Base-by-base conservation (phyloP, 805 yeast species). In the Candida verbasci region DNA sequence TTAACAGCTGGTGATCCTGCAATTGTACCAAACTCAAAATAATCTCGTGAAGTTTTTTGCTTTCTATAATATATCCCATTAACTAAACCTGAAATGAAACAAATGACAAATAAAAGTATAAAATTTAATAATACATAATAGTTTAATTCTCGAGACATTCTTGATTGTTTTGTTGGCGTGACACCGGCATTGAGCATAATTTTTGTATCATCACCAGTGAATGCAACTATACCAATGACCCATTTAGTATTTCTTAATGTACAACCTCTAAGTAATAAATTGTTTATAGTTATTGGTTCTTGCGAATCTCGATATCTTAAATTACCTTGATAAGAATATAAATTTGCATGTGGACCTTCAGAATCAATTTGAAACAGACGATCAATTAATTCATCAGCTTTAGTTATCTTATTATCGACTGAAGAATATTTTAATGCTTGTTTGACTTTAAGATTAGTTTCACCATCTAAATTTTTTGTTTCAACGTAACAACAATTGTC, bases 271-370 rank as follows among this genome's bases (percentile, higher is more conserved):
- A 85, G 58, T 28, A 85, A 58, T 54, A 83, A 50, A 52, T 84
- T 83, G 53, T 82, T 80, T 49, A 81, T 78, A 2, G 79, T 78
- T 11, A 81, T 72, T 4, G 89, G 74, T 55, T 84, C 93, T 55
- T 78, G 72, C 25, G 38, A 37, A n/a, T 40, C 47, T 17, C 37
- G 45, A 14, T 39, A 30, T 18, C 38, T 40, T 20, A 82, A 50
- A 47, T 79, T 81, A 45, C 93, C 94, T 54, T 82, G 85, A 50
- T 83, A 85, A 28, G 80, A 71, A 56, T 85, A 85, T 45, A 85
- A 63, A 52, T 82, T 83, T 1, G 88, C 74, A 56, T 84, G 87
- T 11, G 94, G 94, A 6, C 88, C 91, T 60, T 85, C 93, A 63
- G 84, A 75, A 46, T 84, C 86, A n/a, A 84, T 60, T 74, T 82